These are phyloP conservation scores for Hypoxylon crocopeplum DNA, from an alignment of 495 filamentous ascomycete species.

Conservation along the genomic window DNA sequence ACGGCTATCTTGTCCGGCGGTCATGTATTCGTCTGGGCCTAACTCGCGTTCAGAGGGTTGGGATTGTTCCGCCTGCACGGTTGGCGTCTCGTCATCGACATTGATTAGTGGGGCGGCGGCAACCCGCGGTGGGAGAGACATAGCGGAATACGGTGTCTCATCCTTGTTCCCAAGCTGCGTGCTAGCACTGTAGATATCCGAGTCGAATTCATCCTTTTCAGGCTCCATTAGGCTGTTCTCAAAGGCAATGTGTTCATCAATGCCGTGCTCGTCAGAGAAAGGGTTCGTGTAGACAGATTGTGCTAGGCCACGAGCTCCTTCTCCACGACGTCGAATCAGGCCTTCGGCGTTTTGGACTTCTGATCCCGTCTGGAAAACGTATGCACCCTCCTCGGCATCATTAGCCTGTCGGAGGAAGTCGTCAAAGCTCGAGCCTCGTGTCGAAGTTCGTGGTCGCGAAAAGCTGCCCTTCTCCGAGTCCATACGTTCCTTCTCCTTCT, in stretches of 20 bases:
- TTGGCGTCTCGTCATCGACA: slow-evolving; percentile 33
- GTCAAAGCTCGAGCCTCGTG: slow-evolving; percentile 56
- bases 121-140: slow-evolving; percentile 29
- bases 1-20: slow-evolving; percentile 48
- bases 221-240: slow-evolving; percentile 45
- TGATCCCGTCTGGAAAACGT: slow-evolving; percentile 59
- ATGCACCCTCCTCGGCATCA: slow-evolving; percentile 53
- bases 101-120: slow-evolving; percentile 41
- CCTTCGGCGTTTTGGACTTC: slow-evolving; percentile 45
- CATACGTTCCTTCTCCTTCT: slow-evolving; percentile 43
- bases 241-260: slow-evolving; percentile 52
- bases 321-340: slow-evolving; percentile 54
- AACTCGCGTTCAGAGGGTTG: slow-evolving; percentile 45
- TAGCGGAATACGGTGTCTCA: slow-evolving; percentile 25
- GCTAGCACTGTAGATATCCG: slow-evolving; percentile 59
- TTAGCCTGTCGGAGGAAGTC: slow-evolving; percentile 57
- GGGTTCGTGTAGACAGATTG: slow-evolving; percentile 63
- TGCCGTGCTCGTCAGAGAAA: slow-evolving; percentile 64
- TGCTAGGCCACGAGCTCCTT: slow-evolving; percentile 58
- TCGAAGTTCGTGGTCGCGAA: slow-evolving; percentile 15
- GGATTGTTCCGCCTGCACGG: slow-evolving; percentile 1
- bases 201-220: slow-evolving; percentile 54
- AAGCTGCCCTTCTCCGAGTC: slow-evolving; percentile 22
- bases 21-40: slow-evolving; percentile 53
- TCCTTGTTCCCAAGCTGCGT: slow-evolving; percentile 44